Evolutionary conservation across 169 alveolate genomes (phyloP), one percentile per base, ranked within the genome.

Genomic region (Plasmodium vinckei): DNA sequence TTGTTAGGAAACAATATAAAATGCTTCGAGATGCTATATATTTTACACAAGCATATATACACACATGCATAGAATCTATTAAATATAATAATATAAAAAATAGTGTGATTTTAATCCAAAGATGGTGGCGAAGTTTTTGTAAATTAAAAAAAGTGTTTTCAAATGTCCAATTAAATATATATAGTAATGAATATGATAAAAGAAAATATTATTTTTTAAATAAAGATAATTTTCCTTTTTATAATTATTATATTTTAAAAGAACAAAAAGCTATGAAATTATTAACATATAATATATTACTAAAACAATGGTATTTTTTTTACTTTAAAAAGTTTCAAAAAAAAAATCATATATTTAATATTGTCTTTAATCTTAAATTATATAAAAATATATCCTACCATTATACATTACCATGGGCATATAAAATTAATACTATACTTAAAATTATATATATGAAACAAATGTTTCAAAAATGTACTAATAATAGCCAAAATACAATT

Each of bases 251-350:
- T 23, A 57, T 42, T 53, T 86, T 86, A 64, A 86, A 86, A 73
- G 91, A 86, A 53, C 68, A 49, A 42, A 69, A 86, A 44, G 70
- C 91, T n/a, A 49, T 86, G 63, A 86, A 86, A 25, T 67, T 86
- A 21, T 70, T 86, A 42, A 86, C 87, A 9, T 86, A 86, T 71
- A 33, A 86, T 42, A 86, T 86, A 44, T 86, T 86, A 70, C 57
- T 86, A 46, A 86, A 86, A 69, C 91, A 86, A 12, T 86, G 91
- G 87, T 86, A 86, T 63, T 86, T 86, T 70, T 86, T 70, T 71
- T 86, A 86, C 49, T 65, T 63, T 65, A 86, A 86, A 63, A 86
- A 86, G 56, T 86, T 86, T 7, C 75, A 71, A 69, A 69, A 60
- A 51, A 86, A 86, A 86, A 86, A 86, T 86, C 91, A 86, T 17